These are phyloP conservation scores for Globisporangium iwayamae DNA, from an alignment of 352 stramenopile genomes.

Conservation along the genomic window DNA sequence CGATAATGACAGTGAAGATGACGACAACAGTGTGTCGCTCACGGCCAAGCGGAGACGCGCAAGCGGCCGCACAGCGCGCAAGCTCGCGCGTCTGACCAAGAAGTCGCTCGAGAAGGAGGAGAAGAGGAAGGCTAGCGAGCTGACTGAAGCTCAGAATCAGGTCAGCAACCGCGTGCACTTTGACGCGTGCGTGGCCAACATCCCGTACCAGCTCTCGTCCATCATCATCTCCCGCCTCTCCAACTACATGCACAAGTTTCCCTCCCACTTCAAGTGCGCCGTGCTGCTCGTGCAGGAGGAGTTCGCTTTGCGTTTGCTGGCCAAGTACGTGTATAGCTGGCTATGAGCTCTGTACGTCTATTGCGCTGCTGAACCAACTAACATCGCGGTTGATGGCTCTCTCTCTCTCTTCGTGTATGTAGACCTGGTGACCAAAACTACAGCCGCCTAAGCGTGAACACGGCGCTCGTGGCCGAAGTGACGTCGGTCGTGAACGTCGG, in stretches of 20 bases:
- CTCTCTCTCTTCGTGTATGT: neutral
- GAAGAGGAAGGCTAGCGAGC: conserved; percentile 5
- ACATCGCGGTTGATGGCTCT: neutral
- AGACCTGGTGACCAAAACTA: conserved; percentile 76
- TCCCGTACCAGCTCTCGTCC: conserved; percentile 86
- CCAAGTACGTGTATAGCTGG: conserved; percentile 33
- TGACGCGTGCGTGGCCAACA: conserved; percentile 82
- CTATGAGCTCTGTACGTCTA: neutral
- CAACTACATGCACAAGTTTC: conserved; percentile 67
- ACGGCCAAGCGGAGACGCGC: conserved; percentile 10
- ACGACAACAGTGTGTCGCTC: neutral
- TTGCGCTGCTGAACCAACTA: neutral
- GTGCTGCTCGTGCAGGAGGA: conserved; percentile 86
- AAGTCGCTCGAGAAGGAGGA: conserved; percentile 8
- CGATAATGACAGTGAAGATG: neutral
- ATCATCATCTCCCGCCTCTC: conserved; percentile 71
- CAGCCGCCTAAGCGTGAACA: conserved; percentile 79
- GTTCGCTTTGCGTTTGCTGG: conserved; percentile 71
- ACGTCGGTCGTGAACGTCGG: conserved; percentile 56
- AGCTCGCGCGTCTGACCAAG: conserved; percentile 10
- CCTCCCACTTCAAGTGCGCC: conserved; percentile 46
- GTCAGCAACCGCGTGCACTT: conserved; percentile 23
- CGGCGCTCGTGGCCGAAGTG: conserved; percentile 65
- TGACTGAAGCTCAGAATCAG: neutral
- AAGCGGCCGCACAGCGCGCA: conserved; percentile 12